Evolutionary conservation across 345 rosid species (phyloP), one percentile per base, ranked within the genome.

Genomic region (Populus ilicifolia): DNA sequence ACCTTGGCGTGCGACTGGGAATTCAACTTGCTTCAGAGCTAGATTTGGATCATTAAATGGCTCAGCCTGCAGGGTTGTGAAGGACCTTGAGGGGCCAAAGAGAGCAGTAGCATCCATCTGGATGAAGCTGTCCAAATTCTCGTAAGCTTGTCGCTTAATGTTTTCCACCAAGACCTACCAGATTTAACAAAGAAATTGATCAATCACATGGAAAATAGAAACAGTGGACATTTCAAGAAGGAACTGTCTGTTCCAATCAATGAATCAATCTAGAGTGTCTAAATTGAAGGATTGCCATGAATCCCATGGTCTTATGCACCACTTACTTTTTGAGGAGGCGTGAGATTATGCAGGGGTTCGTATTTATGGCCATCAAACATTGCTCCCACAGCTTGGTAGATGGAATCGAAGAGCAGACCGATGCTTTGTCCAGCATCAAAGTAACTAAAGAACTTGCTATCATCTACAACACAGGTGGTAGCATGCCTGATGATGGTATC

Each of bases 401-500:
- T 77, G 33, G 91, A 89, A 77, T 90, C 80, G 65, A 91, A 80
- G 59, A 90, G 74, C 25, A 94, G 84, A 23, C 78, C 63, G 20
- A 78, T 72, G n/a, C 81, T 80, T 21, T 72, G 75, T 17, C 70
- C 78, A 46, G 41, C 67, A 72, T 76, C 80, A 50, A 67, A 18
- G 83, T 89, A 92, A 50, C 72, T 16, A 69, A 84, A 88, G 29
- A 82, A 64, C 77, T 85, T 87, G 46, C 80, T 79, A 73, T 84
- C 90, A 12, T 92, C 89, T 30, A 85, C 18, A 71, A 81, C 89
- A 81, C 99, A 96, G 2, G 69, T 6, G 17, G 52, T 73, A 5
- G 97, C 98, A 44, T 96, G 99, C 3, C 74, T 81, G 67, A 89
- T 78, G 69, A 93, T 91, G 38, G 79, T 70, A 1, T 90, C 85